These are phyloP conservation scores for Zarea fungicola DNA, from an alignment of 2,329 filamentous ascomycete genomes.

Conservation along the genomic window DNA sequence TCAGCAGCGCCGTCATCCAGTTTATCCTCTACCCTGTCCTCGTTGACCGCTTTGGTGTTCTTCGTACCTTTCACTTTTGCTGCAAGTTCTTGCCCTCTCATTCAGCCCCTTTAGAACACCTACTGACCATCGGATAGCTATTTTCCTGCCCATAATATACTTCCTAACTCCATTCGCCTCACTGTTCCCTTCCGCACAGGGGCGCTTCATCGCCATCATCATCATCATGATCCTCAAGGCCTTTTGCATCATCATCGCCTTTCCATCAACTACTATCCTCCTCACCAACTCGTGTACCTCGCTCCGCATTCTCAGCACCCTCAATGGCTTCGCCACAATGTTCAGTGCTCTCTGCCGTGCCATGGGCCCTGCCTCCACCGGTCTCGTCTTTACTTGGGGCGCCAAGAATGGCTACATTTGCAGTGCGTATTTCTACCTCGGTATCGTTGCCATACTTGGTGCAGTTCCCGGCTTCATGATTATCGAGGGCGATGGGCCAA, in stretches of 20 bases:
- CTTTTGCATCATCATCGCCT: slow-evolving; percentile 73
- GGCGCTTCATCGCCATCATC: slow-evolving; percentile 60
- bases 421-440: slow-evolving; percentile 76
- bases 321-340: slow-evolving; percentile 87
- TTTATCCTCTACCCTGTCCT: slow-evolving; percentile 79
- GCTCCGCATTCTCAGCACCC: slow-evolving; percentile 69
- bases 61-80: slow-evolving; percentile 67
- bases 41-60: slow-evolving; percentile 66
- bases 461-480: slow-evolving; percentile 70
- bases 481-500: slow-evolving; percentile 66
- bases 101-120: neutral
- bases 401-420: slow-evolving; percentile 71
- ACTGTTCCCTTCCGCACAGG: slow-evolving; percentile 44
- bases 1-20: slow-evolving; percentile 75
- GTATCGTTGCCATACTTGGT: slow-evolving; percentile 56
- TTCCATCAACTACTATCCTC: slow-evolving; percentile 84
- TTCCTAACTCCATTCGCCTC: slow-evolving; percentile 76
- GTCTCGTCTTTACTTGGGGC: slow-evolving; percentile 69
- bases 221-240: slow-evolving; percentile 68
- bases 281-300: slow-evolving; percentile 81
- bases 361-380: slow-evolving; percentile 68
- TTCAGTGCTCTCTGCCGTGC: slow-evolving; percentile 77
- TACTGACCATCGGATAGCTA: slow-evolving; percentile 31
- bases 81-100: slow-evolving; percentile 30
- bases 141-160: slow-evolving; percentile 71